Evolutionary conservation across 805 yeast species (phyloP).

Genomic region (Candida peoriensis): DNA sequence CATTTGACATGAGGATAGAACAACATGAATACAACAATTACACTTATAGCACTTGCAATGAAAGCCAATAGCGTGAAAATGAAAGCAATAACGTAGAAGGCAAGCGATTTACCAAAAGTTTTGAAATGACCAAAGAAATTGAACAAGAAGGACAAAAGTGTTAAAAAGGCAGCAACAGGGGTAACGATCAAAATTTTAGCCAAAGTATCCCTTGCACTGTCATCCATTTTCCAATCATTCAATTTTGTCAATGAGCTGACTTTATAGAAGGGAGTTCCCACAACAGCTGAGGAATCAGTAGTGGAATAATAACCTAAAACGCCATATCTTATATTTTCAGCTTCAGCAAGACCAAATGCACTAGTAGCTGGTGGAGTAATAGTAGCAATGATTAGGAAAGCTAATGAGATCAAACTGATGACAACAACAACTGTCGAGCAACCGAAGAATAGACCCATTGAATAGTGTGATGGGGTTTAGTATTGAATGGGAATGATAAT

Average conservation of each 20-base stretch:
- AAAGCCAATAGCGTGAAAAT: conserved; percentile 45
- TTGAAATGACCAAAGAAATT: conserved; percentile 30
- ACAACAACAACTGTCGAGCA: conserved; percentile 37
- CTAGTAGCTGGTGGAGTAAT: conserved; percentile 56
- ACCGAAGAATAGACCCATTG: conserved; percentile 31
- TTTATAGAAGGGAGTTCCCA: conserved; percentile 37
- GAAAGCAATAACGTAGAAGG: conserved; percentile 38
- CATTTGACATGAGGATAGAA: conserved; percentile 64
- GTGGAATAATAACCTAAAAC: conserved; percentile 58
- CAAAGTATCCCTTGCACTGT: conserved; percentile 42
- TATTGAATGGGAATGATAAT: too few species aligned
- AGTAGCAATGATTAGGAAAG: conserved; percentile 55
- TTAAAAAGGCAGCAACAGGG: conserved; percentile 65
- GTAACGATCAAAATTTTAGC: conserved; percentile 51
- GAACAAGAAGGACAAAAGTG: conserved; percentile 39
- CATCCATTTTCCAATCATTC: conserved; percentile 45
- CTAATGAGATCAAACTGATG: conserved; percentile 49
- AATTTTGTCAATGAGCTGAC: conserved; percentile 27
- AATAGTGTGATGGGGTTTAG: too few species aligned
- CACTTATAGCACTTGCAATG: conserved; percentile 46
- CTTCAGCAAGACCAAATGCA: conserved; percentile 44
- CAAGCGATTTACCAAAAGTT: conserved; percentile 20
- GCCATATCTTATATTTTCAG: conserved; percentile 48
- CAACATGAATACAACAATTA: conserved; percentile 49
- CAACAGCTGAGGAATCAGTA: conserved; percentile 32